These are phyloP conservation scores for Diplogelasinospora grovesii DNA, from an alignment of 495 filamentous ascomycete species.

Conservation along the genomic window DNA sequence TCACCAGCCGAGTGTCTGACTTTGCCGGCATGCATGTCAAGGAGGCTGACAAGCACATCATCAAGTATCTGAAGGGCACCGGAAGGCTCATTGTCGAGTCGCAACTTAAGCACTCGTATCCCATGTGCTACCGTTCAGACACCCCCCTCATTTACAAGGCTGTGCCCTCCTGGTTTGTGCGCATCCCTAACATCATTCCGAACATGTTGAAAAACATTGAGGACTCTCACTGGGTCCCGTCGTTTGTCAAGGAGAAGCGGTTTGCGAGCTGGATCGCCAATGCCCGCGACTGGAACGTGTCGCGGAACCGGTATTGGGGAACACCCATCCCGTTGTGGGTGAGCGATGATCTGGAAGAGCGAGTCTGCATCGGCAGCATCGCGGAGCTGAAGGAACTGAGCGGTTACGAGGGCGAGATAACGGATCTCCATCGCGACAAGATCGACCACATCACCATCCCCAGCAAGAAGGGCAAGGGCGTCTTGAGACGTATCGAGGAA, in stretches of 20 bases:
- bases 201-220: conserved; percentile 87
- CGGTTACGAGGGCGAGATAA: conserved; percentile 76
- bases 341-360: conserved; percentile 78
- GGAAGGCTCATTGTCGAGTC: conserved; percentile 81
- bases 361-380: conserved; percentile 81
- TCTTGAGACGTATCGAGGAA: conserved; percentile 73
- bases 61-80: conserved; percentile 77
- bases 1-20: conserved; percentile 73
- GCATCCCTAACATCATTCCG: conserved; percentile 76
- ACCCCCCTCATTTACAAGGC: conserved; percentile 92
- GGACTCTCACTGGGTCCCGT: conserved; percentile 88
- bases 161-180: conserved; percentile 94
- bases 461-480: conserved; percentile 81
- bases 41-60: conserved; percentile 88
- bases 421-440: conserved; percentile 91
- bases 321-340: conserved; percentile 95
- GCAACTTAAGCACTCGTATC: conserved; percentile 89
- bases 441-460: conserved; percentile 96
- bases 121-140: conserved; percentile 93
- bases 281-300: conserved; percentile 97
- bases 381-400: conserved; percentile 81
- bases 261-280: conserved; percentile 63
- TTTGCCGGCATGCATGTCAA: conserved; percentile 91
- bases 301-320: conserved; percentile 94
- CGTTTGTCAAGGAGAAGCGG: conserved; percentile 83